Percentiles rank a stretch among this genome's conserved stretches.
Conservation (phyloP, 2,329 filamentous ascomycete genomes). For the Microcyclosporella mali region DNA sequence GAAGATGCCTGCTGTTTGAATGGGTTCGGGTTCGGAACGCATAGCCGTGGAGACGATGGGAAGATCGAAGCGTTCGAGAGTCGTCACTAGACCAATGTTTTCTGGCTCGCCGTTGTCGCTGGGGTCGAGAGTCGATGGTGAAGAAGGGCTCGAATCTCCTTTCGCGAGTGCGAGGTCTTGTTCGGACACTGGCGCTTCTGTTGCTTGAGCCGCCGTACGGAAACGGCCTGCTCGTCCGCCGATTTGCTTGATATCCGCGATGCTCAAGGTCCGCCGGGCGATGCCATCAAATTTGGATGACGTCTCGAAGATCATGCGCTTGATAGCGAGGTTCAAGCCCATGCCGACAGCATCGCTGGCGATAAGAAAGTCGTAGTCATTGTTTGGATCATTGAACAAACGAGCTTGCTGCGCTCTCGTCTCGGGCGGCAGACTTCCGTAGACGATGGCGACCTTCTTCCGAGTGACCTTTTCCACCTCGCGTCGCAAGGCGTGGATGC, state of each 20-base stretch:
- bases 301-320: constrained; percentile 80
- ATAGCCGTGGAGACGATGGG: constrained; percentile 58
- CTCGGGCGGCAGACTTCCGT: constrained; percentile 85
- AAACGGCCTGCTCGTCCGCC: constrained; percentile 86
- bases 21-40: constrained; percentile 54
- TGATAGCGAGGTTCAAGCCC: constrained; percentile 87
- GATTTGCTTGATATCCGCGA: constrained; percentile 89
- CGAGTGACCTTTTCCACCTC: constrained; percentile 71
- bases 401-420: constrained; percentile 85
- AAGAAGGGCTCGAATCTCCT: constrained; percentile 14
- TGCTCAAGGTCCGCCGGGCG: constrained; percentile 52
- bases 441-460: constrained; percentile 82
- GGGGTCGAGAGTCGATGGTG: neutral
- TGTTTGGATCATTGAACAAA: constrained; percentile 90
- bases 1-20: constrained; percentile 65
- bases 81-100: constrained; percentile 65
- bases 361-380: constrained; percentile 90
- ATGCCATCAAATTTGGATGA: constrained; percentile 64
- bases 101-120: constrained; percentile 9
- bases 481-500: constrained; percentile 72
- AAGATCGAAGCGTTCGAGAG: constrained; percentile 66
- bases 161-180: constrained; percentile 23
- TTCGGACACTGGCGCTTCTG: constrained; percentile 25
- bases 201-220: constrained; percentile 58
- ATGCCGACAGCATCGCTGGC: constrained; percentile 96